Percentiles rank a stretch among this genome's conserved stretches.
These are phyloP conservation scores for Trichoderma arundinaceum DNA, from an alignment of 2,329 filamentous ascomycete species.

Conservation along the genomic window DNA sequence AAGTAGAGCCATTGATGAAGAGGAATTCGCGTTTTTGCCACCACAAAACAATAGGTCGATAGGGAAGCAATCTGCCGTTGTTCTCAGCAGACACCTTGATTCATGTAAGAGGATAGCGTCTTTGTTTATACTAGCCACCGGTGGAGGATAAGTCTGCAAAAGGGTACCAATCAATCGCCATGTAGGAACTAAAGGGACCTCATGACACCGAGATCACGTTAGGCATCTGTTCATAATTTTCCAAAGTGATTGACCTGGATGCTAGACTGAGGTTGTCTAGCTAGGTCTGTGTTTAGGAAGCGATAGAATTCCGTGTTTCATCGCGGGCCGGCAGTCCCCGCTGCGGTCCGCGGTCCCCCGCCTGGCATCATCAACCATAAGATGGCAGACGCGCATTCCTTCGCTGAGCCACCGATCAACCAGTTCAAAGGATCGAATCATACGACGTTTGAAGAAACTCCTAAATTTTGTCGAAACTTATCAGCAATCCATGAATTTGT, in stretches of 20 bases:
- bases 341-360: slow-evolving; percentile 1
- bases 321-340: neutral
- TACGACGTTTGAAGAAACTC: neutral
- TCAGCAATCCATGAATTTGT: neutral
- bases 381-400: neutral
- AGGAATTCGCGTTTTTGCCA: no score
- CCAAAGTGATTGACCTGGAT: no score
- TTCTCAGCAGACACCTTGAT: neutral
- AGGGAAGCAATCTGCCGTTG: neutral
- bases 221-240: no score
- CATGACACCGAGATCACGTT: no score
- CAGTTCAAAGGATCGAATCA: slow-evolving; percentile 1
- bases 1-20: neutral
- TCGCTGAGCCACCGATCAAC: slow-evolving; percentile 1
- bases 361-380: neutral
- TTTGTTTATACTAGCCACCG: neutral
- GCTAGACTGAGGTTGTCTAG: no score
- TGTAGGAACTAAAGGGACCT: no score
- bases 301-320: neutral
- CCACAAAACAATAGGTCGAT: no score
- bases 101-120: neutral
- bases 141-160: neutral
- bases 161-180: no score
- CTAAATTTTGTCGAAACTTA: neutral
- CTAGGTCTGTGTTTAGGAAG: no score